Evolutionary conservation across 108 stramenopile genomes (phyloP), one percentile per base, ranked within the genome.

Genomic region (Epithemia pelagica): DNA sequence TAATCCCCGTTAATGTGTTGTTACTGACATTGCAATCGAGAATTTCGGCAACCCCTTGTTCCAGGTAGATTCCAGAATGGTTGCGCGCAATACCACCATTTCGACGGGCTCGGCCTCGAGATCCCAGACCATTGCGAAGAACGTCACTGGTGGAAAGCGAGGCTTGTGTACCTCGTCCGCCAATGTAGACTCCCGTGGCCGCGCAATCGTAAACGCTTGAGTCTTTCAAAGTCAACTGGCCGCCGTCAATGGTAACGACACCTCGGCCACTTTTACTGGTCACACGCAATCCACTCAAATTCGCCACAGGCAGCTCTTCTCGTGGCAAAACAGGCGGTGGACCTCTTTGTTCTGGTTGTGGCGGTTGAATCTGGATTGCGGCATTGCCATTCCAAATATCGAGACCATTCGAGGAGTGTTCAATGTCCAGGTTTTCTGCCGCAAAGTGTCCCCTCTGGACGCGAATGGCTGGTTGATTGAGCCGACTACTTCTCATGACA

Each of bases 341-440:
- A 46, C 37, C 37, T 46, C 15, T 15, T 8, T 60, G 28, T 24
- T 67, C 54, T 8, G 75, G 78, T 20, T 73, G 71, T 10, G 82
- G 75, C 15, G 79, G 79, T 64, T 91, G 90, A 30, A 91, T 76
- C 65, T 91, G 90, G 53, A 91, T 66, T 3, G 87, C 90, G 5
- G 87, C 78, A 67, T 91, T 91, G 27, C 90, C 87, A 69, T 91
- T 91, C 90, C 90, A 91, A 58, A 91, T 91, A 64, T 91, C 90
- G n/a, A 37, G 19, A 27, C 61, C 56, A 22, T 69, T 24, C 10
- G 30, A 67, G n/a, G 30, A 52, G 58, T 91, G 90, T 19, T 69
- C 61, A n/a, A 91, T 54, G 30, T 83, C 72, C 29, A 92, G 24
- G 58, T 81, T 77, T 21, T 72, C 46, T 8, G 88, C 28, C 21